Conservation (phyloP, 1,139 yeast genomes). For the Magnusiomyces clavatus region DNA sequence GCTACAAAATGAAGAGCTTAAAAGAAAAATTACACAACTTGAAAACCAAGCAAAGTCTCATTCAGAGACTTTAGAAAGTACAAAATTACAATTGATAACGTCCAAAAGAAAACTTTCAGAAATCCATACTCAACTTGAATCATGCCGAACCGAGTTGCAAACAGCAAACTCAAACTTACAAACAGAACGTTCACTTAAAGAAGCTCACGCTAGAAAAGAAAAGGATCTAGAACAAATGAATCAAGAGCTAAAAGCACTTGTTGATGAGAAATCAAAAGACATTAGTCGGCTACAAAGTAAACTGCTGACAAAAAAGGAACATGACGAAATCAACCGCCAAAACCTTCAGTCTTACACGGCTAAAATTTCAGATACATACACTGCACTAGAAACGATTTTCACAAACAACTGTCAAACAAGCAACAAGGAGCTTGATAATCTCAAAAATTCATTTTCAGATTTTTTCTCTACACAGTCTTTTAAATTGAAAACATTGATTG, state of each 20-base stretch:
- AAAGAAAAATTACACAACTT: conserved; percentile 38
- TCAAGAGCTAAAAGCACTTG: too few species aligned
- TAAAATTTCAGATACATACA: conserved; percentile 7
- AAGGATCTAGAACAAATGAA: conserved; percentile 20
- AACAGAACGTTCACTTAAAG: conserved; percentile 23
- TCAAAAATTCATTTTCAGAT: too few species aligned
- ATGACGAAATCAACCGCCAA: conserved; percentile 16
- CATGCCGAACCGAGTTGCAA: conserved; percentile 19
- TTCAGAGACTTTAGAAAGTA: conserved; percentile 28
- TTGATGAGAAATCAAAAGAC: conserved; percentile 26
- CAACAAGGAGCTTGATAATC: too few species aligned
- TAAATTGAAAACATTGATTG: too few species aligned
- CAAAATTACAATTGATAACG: conserved; percentile 22
- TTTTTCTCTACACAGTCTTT: too few species aligned
- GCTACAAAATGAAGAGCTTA: conserved; percentile 37
- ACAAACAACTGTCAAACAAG: too few species aligned
- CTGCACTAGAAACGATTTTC: conserved; percentile 14
- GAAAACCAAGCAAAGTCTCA: conserved; percentile 37
- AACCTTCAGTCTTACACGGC: conserved; percentile 16
- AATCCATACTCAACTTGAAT: conserved; percentile 17
- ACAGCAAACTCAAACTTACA: conserved; percentile 23
- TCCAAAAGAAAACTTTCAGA: conserved; percentile 23
- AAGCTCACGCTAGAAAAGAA: conserved; percentile 30
- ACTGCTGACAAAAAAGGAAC: conserved; percentile 18
- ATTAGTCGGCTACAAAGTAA: conserved; percentile 22